Percentiles rank a stretch among this genome's conserved stretches.
phyloP scores from a whole-genome alignment of 2,329 filamentous ascomycete genomes.

The Incumbomyces delicatus region DNA sequence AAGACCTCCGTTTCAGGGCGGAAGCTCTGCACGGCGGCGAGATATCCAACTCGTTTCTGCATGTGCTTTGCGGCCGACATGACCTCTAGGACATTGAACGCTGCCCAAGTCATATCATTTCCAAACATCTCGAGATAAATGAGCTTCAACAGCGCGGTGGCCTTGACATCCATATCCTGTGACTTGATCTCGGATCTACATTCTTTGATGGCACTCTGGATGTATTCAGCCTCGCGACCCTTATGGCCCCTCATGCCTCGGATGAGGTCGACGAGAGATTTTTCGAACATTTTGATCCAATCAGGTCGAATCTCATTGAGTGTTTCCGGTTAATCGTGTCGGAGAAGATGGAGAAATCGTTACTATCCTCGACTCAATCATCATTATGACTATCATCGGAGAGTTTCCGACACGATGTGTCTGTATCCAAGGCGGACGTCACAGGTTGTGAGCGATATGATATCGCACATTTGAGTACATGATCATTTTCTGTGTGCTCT shows the following conservation, averaged over 20 bases:
- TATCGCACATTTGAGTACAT: too few relatives aligned
- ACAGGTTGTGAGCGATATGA: too few relatives aligned
- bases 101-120: conserved; percentile 98
- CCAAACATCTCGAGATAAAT: conserved; percentile 99
- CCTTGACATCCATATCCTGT: conserved; percentile 95
- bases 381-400: too few relatives aligned
- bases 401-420: background rate
- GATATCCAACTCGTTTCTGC: conserved; percentile 90
- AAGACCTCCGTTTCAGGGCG: conserved; percentile 90
- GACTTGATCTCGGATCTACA: conserved; percentile 85
- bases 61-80: conserved; percentile 94
- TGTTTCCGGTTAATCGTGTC: background rate
- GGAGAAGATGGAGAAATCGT: background rate
- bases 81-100: conserved; percentile 95
- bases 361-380: background rate
- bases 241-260: conserved; percentile 91
- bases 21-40: conserved; percentile 93
- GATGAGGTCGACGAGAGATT: conserved; percentile 98
- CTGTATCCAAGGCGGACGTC: background rate
- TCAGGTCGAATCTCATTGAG: background rate
- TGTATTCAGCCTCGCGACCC: conserved; percentile 88
- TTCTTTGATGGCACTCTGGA: conserved; percentile 87
- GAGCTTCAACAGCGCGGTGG: conserved; percentile 87
- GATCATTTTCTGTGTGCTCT: too few relatives aligned
- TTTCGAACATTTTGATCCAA: conserved; percentile 70